Base-by-base conservation (phyloP, 805 yeast genomes). In the Wickerhamomyces bisporus region DNA sequence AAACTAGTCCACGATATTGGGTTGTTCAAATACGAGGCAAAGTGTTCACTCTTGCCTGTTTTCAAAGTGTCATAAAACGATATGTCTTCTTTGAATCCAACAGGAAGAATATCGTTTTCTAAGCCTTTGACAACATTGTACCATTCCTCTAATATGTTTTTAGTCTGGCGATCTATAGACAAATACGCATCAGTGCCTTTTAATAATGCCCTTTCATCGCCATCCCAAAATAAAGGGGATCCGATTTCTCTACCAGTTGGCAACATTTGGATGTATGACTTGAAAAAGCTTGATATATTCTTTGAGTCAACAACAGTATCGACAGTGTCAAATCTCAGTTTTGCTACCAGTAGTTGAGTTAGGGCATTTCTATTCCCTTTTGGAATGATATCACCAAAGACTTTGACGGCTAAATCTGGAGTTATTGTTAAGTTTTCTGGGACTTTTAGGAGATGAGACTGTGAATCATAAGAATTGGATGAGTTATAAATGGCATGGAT, bases 121-220 rank as follows among this genome's bases (percentile, higher is more conserved):
- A 62, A 30, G 34, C 44, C 50, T 5, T 46, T 34, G 5, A 62
- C 52, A 6, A 46, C 41, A 1, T 34, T 29, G 32, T 57, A 59
- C 91, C 89, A 86, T 52, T 83, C 91, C 30, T 74, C 74, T 5
- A 79, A 58, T 39, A 80, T 56, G 4, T 52, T 51, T 4, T 51
- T 54, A 23, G 76, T 53, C 30, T 71, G 70, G n/a, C 67, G 67
- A 17, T 68, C 66, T 25, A 81, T 55, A 2, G 80, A 69, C 30
- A 70, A 62, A n/a, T 71, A 73, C 19, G 86, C 66, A 54, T 87
- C 89, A 0, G 95, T 81, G 0, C 89, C 89, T 30, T 68, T 64
- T 10, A 88, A 55, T 25, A 69, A 52, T 5, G 61, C 55, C 38
- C 74, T 65, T 30, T 81, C 85, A 3, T 60, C 62, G 0, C 66